Base-by-base conservation (phyloP, 179 eudicot species). In the Monotropa hypopitys region DNA sequence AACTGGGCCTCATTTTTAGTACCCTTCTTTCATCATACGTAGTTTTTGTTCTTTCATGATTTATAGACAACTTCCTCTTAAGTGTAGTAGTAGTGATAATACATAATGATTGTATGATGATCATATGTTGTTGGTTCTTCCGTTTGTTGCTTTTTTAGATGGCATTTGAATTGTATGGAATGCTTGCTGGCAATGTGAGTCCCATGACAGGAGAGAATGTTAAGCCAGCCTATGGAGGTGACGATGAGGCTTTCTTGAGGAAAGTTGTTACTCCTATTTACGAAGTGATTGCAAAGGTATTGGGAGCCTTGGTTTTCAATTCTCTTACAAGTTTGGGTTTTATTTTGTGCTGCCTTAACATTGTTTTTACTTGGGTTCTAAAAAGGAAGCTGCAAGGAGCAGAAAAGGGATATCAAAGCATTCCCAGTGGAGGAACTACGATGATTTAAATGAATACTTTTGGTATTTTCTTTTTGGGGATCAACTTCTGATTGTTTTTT, bases 121-220 rank as follows among this genome's bases (percentile, higher is more conserved):
- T 51, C 59, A 7, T 35, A 4, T 33, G n/a, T 20, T 35, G 65
- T 46, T 23, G 73, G 16, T 70, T 28, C 51, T 51, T 4, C 32
- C 62, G 47, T 77, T 50, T 70, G 74, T 32, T 13, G 13, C 42
- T 23, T 82, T 51, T 21, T 50, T 73, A 93, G 98, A 92, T 93
- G 97, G 98, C 98, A 8, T 93, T 93, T 84, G 98, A 93, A 78
- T 89, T 93, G 63, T 93, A 93, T 72, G 97, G 98, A 35, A 92
- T 93, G 98, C 90, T 93, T 40, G 93, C 98, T 84, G 98, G 98
- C 78, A 93, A 88, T 89, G 93, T 93, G 68, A 93, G 98, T 79
- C 93, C 97, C 42, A 86, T 83, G 92, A 93, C 98, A 0, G 98
- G 98, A 43, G 98, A 92, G 86, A 90, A 87, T 86, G 95, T 93